Base-by-base conservation (phyloP, 768 basidiomycete genomes). In the Boletus reticulatus region DNA sequence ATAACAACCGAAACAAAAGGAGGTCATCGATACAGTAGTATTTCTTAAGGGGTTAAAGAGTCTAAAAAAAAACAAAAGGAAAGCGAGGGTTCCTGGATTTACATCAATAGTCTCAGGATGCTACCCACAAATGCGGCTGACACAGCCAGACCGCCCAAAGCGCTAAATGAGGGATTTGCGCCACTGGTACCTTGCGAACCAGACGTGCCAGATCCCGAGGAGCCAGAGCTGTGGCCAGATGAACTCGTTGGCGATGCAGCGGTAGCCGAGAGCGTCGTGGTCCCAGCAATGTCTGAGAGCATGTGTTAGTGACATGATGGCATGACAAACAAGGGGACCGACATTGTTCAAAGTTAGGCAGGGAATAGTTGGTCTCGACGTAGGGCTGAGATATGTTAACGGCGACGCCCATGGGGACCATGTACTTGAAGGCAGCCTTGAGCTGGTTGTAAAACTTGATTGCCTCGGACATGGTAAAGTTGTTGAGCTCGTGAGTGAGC, bases 381-480 rank as follows among this genome's bases (percentile, higher is more conserved):
- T 85, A 85, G 9, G 81, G 82, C 3, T 78, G 74, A 1, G 79
- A 77, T 43, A 73, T 72, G 63, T 85, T 85, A 12, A 75, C 50
- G 1, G 79, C 78, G 6, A 82, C 78, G 13, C 75, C 78, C 42
- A 85, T 67, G 17, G 84, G 84, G 11, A 83, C 80, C 27, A 86
- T 63, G 57, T 80, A 44, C 52, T 67, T 36, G 63, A 86, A 85
- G 0, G 74, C 74, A 4, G 67, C 46, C 54, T 75, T 76, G 27
- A 86, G 68, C 52, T 69, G 68, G 2, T 71, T 62, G 55, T 84
- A 80, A 57, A 70, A 80, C 48, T 81, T 78, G n/a, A 82, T 61
- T 1, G 84, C 84, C 60, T 80, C 75, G n/a, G 67, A 62, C 84
- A 86, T 84, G 5, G 84, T 85, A 56, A 73, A 84, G 57, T 81